Evolutionary conservation across 1,139 yeast genomes (phyloP).

Genomic region (Taphrina wiesneri): DNA sequence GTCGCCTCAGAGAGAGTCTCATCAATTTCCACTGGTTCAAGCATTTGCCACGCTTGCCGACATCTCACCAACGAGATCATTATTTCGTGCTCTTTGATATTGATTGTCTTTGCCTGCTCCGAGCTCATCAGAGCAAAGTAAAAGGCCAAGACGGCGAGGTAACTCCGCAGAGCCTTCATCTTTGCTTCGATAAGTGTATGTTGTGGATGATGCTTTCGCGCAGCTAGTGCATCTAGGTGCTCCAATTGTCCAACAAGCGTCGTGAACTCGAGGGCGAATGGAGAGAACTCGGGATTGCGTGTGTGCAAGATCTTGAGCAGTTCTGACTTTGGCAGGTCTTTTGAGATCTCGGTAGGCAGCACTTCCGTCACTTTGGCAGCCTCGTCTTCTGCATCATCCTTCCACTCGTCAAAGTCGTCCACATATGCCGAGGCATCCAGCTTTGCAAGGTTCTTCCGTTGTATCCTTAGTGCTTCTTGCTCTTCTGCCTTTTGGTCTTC

Average conservation of each 20-base stretch:
- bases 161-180: constrained; percentile 69
- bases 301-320: constrained; percentile 55
- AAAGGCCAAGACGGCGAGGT: constrained; percentile 69
- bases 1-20: constrained; percentile 7
- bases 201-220: constrained; percentile 24
- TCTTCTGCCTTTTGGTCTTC: constrained; percentile 71
- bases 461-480: constrained; percentile 87
- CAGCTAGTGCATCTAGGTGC: constrained; percentile 48
- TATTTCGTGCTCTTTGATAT: constrained; percentile 59
- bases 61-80: constrained; percentile 36
- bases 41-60: constrained; percentile 35
- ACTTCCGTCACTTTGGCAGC: constrained; percentile 35
- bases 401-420: constrained; percentile 44
- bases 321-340: constrained; percentile 43
- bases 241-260: constrained; percentile 52
- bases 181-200: constrained; percentile 45
- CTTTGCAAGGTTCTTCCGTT: constrained; percentile 78
- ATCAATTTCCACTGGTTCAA: constrained; percentile 12
- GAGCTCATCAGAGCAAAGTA: constrained; percentile 73
- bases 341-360: constrained; percentile 36
- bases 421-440: constrained; percentile 48
- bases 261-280: constrained; percentile 62
- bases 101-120: constrained; percentile 58
- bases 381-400: constrained; percentile 41
- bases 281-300: constrained; percentile 82